These are phyloP conservation scores for Articulospora tetracladia DNA, from an alignment of 495 filamentous ascomycete genomes.

Conservation along the genomic window DNA sequence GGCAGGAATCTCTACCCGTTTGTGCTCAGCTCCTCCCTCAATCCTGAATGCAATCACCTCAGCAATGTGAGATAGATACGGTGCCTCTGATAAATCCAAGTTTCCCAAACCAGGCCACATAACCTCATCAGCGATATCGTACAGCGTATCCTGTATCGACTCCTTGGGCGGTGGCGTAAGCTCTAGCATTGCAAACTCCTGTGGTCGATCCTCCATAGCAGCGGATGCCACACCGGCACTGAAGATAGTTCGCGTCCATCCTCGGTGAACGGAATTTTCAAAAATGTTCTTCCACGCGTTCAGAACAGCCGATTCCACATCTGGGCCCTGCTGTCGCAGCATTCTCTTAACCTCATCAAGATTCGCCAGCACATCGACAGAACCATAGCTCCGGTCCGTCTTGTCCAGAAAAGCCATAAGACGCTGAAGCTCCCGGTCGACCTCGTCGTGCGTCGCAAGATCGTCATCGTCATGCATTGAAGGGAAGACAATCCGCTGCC, in stretches of 20 bases:
- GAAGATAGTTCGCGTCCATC: constrained; percentile 4
- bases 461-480: constrained; percentile 31
- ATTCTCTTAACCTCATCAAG: constrained; percentile 34
- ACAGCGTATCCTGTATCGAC: constrained; percentile 48
- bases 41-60: constrained; percentile 68
- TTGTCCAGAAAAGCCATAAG: constrained; percentile 82
- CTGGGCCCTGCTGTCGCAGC: constrained; percentile 9
- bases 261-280: constrained; percentile 7
- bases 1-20: constrained; percentile 60
- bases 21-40: constrained; percentile 38
- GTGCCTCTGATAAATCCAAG: constrained; percentile 39
- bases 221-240: constrained; percentile 18
- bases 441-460: constrained; percentile 25
- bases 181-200: constrained; percentile 36
- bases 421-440: constrained; percentile 62
- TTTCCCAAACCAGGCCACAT: constrained; percentile 49
- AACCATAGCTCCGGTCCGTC: constrained; percentile 79
- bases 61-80: constrained; percentile 48
- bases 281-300: constrained; percentile 23
- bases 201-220: constrained; percentile 24
- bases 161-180: constrained; percentile 32
- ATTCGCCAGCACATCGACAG: constrained; percentile 54
- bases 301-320: constrained; percentile 23
- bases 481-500: constrained; percentile 55
- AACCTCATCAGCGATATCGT: constrained; percentile 66